Evolutionary conservation across 1,284 basidiomycete genomes (phyloP).

Genomic region (Microbotryum violaceum): DNA sequence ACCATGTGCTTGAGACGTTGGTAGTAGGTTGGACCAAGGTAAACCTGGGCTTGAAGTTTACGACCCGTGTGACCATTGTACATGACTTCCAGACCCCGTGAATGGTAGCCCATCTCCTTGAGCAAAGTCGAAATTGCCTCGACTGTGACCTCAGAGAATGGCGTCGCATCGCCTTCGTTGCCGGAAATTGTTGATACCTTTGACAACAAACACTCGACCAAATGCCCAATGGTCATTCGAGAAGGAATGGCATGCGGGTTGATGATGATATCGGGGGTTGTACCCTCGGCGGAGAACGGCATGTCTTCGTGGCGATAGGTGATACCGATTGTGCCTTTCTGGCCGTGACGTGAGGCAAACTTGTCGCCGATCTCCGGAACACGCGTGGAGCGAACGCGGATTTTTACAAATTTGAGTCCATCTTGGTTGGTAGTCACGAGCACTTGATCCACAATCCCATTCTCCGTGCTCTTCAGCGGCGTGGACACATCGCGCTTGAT

Average conservation of each 20-base stretch:
- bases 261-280: slow-evolving; percentile 94
- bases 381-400: slow-evolving; percentile 89
- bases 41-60: slow-evolving; percentile 95
- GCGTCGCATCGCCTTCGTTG: slow-evolving; percentile 95
- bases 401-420: slow-evolving; percentile 97
- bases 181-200: slow-evolving; percentile 95
- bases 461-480: slow-evolving; percentile 95
- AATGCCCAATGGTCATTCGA: slow-evolving; percentile 99
- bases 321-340: slow-evolving; percentile 99
- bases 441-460: slow-evolving; percentile 95
- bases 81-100: slow-evolving; percentile 91
- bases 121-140: slow-evolving; percentile 84
- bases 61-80: slow-evolving; percentile 97
- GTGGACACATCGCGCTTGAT: slow-evolving; percentile 91
- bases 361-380: slow-evolving; percentile 98
- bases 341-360: slow-evolving; percentile 97
- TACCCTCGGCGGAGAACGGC: slow-evolving; percentile 95
- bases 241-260: slow-evolving; percentile 99
- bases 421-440: slow-evolving; percentile 92
- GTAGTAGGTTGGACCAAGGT: slow-evolving; percentile 98
- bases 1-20: slow-evolving; percentile 99
- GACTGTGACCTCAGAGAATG: slow-evolving; percentile 96
- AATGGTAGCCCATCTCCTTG: slow-evolving; percentile 81
- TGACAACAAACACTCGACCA: slow-evolving; percentile 95
- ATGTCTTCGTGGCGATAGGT: slow-evolving; percentile 99